phyloP scores from a whole-genome alignment of 495 filamentous ascomycete species.

The Collariella sp. region DNA sequence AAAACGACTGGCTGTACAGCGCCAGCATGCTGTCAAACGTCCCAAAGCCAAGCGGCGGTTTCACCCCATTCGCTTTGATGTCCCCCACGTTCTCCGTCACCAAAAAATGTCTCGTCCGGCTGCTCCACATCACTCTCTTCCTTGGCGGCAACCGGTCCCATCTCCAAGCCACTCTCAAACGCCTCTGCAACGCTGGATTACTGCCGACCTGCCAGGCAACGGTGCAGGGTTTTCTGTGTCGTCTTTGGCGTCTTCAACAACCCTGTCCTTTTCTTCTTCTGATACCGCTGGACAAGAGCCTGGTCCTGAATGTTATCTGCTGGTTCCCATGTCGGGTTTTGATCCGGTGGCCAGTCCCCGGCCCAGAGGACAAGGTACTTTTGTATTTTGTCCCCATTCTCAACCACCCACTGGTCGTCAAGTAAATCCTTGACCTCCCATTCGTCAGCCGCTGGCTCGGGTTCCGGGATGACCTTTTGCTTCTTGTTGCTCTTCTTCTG shows the following conservation, averaged over 20 bases:
- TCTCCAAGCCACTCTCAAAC: slow-evolving; percentile 28
- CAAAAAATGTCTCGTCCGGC: slow-evolving; percentile 12
- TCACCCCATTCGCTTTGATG: neutral
- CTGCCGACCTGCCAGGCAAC: slow-evolving; percentile 14
- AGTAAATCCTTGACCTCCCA: slow-evolving; percentile 35
- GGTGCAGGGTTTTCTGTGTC: slow-evolving; percentile 6
- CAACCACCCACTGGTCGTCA: slow-evolving; percentile 22
- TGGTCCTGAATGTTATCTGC: slow-evolving; percentile 31
- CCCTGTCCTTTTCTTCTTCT: slow-evolving; percentile 21
- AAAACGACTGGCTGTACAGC: neutral
- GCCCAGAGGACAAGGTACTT: slow-evolving; percentile 39
- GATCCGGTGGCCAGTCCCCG: slow-evolving; percentile 39
- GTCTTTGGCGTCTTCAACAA: slow-evolving; percentile 12
- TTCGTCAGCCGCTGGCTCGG: slow-evolving; percentile 6
- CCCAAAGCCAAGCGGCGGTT: neutral
- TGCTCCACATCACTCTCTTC: slow-evolving; percentile 4
- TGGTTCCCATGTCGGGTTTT: slow-evolving; percentile 44
- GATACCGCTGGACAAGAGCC: slow-evolving; percentile 25
- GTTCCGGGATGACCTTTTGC: slow-evolving; percentile 3
- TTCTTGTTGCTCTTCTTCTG: slow-evolving; percentile 3
- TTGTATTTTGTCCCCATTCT: slow-evolving; percentile 20
- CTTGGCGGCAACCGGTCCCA: neutral
- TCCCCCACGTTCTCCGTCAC: slow-evolving; percentile 12
- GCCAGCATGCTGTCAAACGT: slow-evolving; percentile 4
- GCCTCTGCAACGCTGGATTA: slow-evolving; percentile 37